A percentile compares a stretch with the other conserved stretches of the same genome.
Conservation (phyloP, 2,329 filamentous ascomycete genomes). For the Fusarium haematococcum region DNA sequence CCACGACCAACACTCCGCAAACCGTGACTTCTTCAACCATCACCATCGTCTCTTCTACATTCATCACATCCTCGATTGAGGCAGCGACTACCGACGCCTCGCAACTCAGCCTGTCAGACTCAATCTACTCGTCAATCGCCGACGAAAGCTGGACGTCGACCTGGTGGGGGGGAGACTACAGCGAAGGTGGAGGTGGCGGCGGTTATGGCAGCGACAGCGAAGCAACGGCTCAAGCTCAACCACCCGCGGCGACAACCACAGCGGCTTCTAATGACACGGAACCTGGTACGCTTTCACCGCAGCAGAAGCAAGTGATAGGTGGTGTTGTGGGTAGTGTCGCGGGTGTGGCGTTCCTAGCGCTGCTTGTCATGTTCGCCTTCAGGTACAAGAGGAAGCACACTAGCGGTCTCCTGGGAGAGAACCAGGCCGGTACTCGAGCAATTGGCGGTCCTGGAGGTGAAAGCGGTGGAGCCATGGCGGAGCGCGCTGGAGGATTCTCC, state of each 20-base stretch:
- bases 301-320: slow-evolving; percentile 61
- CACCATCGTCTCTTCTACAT: slow-evolving; percentile 32
- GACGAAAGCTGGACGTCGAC: slow-evolving; percentile 41
- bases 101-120: slow-evolving; percentile 32
- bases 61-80: slow-evolving; percentile 34
- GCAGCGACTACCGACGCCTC: slow-evolving; percentile 22
- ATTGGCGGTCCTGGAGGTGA: slow-evolving; percentile 36
- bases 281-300: slow-evolving; percentile 43
- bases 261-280: slow-evolving; percentile 35
- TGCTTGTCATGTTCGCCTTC: slow-evolving; percentile 65
- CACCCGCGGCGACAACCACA: slow-evolving; percentile 35
- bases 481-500: slow-evolving; percentile 55
- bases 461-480: slow-evolving; percentile 55
- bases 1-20: slow-evolving; percentile 20
- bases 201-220: slow-evolving; percentile 15
- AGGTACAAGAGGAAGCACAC: slow-evolving; percentile 66
- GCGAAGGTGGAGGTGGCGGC: slow-evolving; percentile 24
- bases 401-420: slow-evolving; percentile 58
- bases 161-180: slow-evolving; percentile 33
- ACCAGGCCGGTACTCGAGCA: slow-evolving; percentile 46
- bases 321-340: slow-evolving; percentile 70
- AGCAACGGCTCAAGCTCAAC: slow-evolving; percentile 31
- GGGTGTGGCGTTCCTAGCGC: slow-evolving; percentile 66
- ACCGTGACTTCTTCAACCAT: slow-evolving; percentile 34
- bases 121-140: slow-evolving; percentile 42